Base-by-base conservation (phyloP, 352 stramenopile species). In the Phytophthora palmivora region DNA sequence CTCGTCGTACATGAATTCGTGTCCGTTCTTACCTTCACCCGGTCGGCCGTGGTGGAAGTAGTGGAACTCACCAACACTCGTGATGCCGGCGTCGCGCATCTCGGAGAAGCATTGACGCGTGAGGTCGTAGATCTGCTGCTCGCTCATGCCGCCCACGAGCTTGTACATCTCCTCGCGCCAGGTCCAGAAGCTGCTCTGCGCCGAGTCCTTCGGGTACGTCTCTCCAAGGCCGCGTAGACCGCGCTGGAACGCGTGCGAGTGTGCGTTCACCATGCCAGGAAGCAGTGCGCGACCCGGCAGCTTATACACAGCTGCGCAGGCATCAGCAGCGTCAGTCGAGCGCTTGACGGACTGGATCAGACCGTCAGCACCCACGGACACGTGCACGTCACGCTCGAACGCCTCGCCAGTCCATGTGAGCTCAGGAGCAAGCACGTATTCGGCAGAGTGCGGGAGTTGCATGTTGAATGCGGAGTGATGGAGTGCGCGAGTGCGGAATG, bases 101-200 rank as follows among this genome's bases (percentile, higher is more conserved):
- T 92, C 84, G 11, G 76, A 74, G 64, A 92, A 92, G 69, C 84
- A 92, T 63, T 92, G 81, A 42, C 72, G 75, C 33, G 82, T 90
- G 14, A 92, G 63, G 34, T 74, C 72, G 60, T 88, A 89, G 21
- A 92, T 80, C 30, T 85, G 69, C 37, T 72, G 67, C 59, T 87
- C 67, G 32, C 60, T 90, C 81, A 91, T 91, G 45, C 56, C 61
- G 21, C 72, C 78, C 32, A 91, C 84, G 34, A 92, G 78, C 63
- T 84, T 83, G 79, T 92, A 92, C 84, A 92, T 92, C 63, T 92
- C 84, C 44, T 92, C 79, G 15, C 84, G 78, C 84, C 84, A 92
- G 36, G 84, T 92, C 84, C 84, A 92, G 60, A 92, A 92, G 53
- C 79, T 89, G 70, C 78, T 88, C 43, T 73, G 54, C 5, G 54